A percentile compares a stretch with the other conserved stretches of the same genome.
phyloP scores from a whole-genome alignment of 352 stramenopile genomes.

The Pythium apleroticum region DNA sequence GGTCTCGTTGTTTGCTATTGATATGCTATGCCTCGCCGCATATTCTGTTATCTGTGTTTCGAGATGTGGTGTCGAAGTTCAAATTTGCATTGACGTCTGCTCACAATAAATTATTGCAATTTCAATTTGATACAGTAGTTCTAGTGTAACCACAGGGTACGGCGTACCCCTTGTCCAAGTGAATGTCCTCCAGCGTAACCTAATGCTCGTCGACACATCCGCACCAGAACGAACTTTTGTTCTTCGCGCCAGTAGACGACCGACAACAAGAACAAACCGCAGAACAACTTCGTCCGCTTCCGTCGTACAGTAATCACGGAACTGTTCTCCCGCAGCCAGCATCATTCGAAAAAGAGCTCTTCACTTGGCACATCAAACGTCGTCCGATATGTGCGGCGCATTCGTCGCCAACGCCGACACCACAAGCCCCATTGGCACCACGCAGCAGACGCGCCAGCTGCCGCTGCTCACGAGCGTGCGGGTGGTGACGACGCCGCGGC shows the following conservation, averaged over 20 bases:
- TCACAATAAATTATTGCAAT: not conserved
- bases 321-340: not conserved
- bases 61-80: no score
- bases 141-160: not conserved
- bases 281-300: not conserved
- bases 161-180: not conserved
- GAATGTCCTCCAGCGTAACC: constrained; percentile 5
- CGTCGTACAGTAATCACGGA: not conserved
- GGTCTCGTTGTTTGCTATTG: no score
- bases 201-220: constrained; percentile 5
- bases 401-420: not conserved
- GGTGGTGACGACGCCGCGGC: not conserved
- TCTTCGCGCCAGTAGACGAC: constrained; percentile 1
- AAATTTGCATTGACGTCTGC: no score
- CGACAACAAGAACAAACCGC: no score
- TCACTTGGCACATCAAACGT: not conserved
- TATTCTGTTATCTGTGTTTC: no score
- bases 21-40: no score
- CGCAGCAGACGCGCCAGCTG: not conserved
- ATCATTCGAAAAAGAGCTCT: constrained; percentile 10
- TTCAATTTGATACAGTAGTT: no score
- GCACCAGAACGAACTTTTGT: not conserved
- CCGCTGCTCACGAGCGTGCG: constrained; percentile 11
- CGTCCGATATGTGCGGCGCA: not conserved
- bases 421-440: not conserved